Base-by-base conservation (phyloP, 2,329 filamentous ascomycete species). In the Ophiostoma tasmaniense region DNA sequence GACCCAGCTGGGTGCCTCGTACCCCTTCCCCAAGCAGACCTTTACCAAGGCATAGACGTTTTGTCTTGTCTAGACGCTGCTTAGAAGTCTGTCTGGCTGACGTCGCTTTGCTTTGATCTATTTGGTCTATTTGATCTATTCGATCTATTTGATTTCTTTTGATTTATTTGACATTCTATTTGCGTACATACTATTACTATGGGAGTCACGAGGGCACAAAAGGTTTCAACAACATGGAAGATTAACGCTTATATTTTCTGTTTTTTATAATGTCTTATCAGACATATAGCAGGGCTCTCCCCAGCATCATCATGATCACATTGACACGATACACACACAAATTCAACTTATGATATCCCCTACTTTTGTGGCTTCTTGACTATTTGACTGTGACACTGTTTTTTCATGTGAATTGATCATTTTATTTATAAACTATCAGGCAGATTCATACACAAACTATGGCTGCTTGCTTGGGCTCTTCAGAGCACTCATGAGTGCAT, bases 1-100 rank as follows among this genome's bases (percentile, higher is more conserved):
- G 79, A 89, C 94, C 83, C 93, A 98, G 82, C 84, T 97, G 75
- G 95, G 95, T 75, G 93, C 94, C 81, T 95, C 93, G 90, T 98
- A 88, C 83, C 91, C 91, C 74, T 90, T 88, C 83, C 90, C 90
- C 76, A 93, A 94, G 85, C 87, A 93, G 80, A 82, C 86, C 73
- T 94, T 92, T 81, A 79, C 84, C 75, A 81, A 81, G 68, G 69
- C 74, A 68, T 73, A 70, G 30, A n/a, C 3, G 50, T 30, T 20
- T n/a, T n/a, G n/a, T n/a, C n/a, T n/a, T 70, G 42, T 42, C 6
- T 20, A 5, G 35, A 37, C 11, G 35, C 11, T 10, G 35, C 35
- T 37, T 37, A 8, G 3, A 10, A 35, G 33, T 35, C 33, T n/a
- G 45, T 13, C 25, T 20, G 13, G 22, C 28, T 39, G 45, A n/a